Evolutionary conservation across 2,329 filamentous ascomycete species (phyloP).

Genomic region (Epicoccum nigrum): DNA sequence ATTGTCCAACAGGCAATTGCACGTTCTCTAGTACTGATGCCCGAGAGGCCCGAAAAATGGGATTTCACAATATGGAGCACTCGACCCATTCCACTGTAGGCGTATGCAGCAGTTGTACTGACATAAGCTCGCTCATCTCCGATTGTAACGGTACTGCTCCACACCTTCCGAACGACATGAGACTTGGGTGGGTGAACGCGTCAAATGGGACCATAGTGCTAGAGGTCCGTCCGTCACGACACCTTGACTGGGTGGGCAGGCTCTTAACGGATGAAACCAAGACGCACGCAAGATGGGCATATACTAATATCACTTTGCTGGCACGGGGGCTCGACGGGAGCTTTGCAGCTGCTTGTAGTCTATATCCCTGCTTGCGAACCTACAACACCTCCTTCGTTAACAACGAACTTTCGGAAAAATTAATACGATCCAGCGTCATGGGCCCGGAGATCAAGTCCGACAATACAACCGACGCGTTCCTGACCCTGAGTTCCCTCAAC

Average conservation of each 20-base stretch:
- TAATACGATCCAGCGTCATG: not conserved
- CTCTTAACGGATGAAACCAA: not conserved
- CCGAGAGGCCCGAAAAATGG: not conserved
- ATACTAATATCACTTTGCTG: not conserved
- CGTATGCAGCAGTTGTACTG: not conserved
- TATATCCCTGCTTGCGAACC: conserved; percentile 1
- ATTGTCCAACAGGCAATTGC: conserved; percentile 1
- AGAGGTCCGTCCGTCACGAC: not conserved
- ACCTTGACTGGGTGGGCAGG: not conserved
- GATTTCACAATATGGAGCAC: not conserved
- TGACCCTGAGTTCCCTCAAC: too few species aligned
- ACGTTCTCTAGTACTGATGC: not conserved
- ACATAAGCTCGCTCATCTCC: not conserved
- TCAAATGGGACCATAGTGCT: not conserved
- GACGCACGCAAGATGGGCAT: not conserved
- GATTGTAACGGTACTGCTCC: not conserved
- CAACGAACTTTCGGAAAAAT: not conserved
- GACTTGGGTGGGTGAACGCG: too few species aligned
- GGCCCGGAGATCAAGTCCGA: not conserved
- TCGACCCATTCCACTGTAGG: conserved; percentile 1
- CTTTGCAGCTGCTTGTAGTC: not conserved
- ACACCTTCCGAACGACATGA: not conserved
- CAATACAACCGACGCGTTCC: too few species aligned
- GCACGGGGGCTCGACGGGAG: not conserved
- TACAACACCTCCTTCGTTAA: not conserved